Evolutionary conservation across 1,284 basidiomycete species (phyloP).

Genomic region (Polyporus tsugae): DNA sequence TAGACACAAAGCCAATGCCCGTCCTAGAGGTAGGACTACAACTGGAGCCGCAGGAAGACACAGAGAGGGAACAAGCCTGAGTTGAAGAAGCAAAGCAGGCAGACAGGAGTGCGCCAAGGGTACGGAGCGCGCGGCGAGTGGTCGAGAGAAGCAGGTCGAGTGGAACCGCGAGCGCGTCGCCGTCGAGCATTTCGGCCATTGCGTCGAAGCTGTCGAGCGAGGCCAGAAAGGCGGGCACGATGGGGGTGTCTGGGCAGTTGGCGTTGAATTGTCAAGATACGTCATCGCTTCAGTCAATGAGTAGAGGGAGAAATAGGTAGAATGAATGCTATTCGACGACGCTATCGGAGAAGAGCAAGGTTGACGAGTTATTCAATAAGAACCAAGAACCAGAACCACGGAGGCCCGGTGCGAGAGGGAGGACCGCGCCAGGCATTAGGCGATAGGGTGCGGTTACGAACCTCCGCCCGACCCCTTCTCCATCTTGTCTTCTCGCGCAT

Average conservation of each 20-base stretch:
- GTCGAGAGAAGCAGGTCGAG: constrained; percentile 27
- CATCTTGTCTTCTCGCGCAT: neutral
- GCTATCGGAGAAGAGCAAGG: neutral
- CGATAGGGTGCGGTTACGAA: constrained; percentile 15
- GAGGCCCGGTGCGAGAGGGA: constrained; percentile 8
- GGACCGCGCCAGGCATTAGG: constrained; percentile 18
- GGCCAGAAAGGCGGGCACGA: constrained; percentile 18
- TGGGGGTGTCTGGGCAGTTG: neutral
- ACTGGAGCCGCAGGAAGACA: neutral
- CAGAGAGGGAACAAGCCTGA: neutral
- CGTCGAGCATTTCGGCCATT: constrained; percentile 27
- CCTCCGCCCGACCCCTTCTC: constrained; percentile 10
- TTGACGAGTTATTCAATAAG: neutral
- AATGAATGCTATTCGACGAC: neutral
- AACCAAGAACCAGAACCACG: neutral
- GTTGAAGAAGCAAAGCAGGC: constrained; percentile 1
- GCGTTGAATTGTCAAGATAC: neutral
- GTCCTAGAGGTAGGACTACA: neutral
- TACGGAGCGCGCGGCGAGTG: constrained; percentile 30
- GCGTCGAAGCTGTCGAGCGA: constrained; percentile 34
- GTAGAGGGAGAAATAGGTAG: neutral
- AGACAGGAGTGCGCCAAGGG: constrained; percentile 10
- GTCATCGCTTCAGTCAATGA: neutral
- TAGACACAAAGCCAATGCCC: neutral
- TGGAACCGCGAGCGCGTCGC: constrained; percentile 20